phyloP scores from a whole-genome alignment of 306 rosid species.

The Cotoneaster glaucophyllus region DNA sequence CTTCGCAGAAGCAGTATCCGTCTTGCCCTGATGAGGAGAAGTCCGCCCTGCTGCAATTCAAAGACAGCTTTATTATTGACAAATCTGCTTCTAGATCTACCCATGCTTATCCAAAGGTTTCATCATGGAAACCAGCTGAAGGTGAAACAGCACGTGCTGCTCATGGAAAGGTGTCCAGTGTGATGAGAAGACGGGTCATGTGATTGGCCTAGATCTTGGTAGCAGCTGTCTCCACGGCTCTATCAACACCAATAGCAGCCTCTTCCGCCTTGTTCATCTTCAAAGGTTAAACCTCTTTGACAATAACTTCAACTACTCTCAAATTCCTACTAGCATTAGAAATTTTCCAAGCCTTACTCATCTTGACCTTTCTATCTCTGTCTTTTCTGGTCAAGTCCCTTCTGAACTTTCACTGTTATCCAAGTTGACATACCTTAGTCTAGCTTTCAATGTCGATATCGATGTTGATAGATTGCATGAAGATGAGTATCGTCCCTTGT shows the following conservation, averaged over 20 bases:
- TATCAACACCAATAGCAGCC: neutral
- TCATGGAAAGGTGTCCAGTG: slow-evolving; percentile 9
- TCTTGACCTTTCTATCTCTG: neutral
- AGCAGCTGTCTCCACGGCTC: slow-evolving; percentile 8
- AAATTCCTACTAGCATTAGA: neutral
- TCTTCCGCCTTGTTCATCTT: neutral
- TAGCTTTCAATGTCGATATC: no score
- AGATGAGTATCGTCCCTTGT: neutral
- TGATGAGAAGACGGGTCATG: neutral
- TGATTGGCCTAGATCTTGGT: neutral
- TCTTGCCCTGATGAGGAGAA: slow-evolving; percentile 4
- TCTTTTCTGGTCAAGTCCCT: neutral
- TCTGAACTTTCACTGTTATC: neutral
- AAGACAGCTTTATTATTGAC: neutral
- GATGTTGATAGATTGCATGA: no score
- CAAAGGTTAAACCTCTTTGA: neutral
- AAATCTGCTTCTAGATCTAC: neutral
- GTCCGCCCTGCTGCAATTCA: slow-evolving; percentile 15
- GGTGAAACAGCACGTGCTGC: slow-evolving; percentile 3
- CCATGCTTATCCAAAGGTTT: slow-evolving; percentile 1
- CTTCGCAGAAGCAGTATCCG: neutral
- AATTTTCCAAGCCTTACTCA: neutral
- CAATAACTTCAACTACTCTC: slow-evolving; percentile 1
- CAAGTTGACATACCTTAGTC: neutral
- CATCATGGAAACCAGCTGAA: neutral